A percentile compares a stretch with the other conserved stretches of the same genome.
Conservation (phyloP, 345 rosid species). For the Pelargonium nanum region DNA sequence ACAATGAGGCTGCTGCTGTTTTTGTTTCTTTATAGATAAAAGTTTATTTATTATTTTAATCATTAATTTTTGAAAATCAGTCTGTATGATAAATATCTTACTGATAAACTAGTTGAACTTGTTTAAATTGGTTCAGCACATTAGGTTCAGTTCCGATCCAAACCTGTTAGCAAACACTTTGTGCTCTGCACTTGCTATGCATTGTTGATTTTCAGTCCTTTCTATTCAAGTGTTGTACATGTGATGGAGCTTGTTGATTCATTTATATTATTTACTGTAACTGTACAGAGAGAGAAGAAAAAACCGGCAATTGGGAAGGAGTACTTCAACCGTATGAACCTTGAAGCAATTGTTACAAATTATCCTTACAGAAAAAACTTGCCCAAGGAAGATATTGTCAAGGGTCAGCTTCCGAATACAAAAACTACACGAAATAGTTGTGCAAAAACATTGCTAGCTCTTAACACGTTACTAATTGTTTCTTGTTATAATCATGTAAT, state of each 20-base stretch:
- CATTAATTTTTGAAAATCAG: no score
- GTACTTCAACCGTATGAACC: constrained; percentile 84
- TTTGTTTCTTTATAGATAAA: background rate
- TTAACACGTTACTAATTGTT: background rate
- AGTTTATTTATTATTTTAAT: no score
- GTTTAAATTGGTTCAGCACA: background rate
- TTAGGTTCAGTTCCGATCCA: background rate
- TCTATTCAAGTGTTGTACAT: constrained; percentile 7
- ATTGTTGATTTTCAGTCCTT: constrained; percentile 3
- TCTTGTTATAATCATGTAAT: constrained; percentile 18
- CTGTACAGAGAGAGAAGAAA: constrained; percentile 74
- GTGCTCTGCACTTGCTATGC: background rate
- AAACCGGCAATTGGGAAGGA: constrained; percentile 84
- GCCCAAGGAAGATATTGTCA: constrained; percentile 59
- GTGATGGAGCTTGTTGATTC: background rate
- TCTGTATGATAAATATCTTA: no score
- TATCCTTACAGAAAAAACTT: constrained; percentile 84
- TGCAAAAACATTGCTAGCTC: background rate
- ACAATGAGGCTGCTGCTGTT: constrained; percentile 1
- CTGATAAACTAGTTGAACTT: background rate
- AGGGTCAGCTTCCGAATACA: constrained; percentile 46
- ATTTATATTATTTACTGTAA: constrained; percentile 8
- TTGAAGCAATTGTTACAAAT: constrained; percentile 74
- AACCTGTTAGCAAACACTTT: background rate
- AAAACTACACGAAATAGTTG: background rate